Evolutionary conservation across 768 basidiomycete genomes (phyloP).

Genomic region (Tricholoma matsutake): DNA sequence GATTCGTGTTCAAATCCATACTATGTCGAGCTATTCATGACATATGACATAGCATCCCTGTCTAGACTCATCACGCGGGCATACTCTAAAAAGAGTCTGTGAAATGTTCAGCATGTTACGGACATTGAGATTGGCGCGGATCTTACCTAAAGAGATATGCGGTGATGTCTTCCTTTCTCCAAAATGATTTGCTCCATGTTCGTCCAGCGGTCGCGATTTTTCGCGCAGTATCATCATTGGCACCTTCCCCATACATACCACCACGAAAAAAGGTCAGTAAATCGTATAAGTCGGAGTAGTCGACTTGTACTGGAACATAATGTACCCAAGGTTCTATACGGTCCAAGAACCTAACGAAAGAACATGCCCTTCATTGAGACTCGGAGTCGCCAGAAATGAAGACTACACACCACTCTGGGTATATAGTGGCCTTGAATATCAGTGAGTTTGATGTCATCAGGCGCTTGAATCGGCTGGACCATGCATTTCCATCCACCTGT

Average conservation of each 20-base stretch:
- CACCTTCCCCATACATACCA: slow-evolving; percentile 41
- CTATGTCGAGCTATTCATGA: background rate
- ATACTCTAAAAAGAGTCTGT: slow-evolving; percentile 47
- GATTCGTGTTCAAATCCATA: background rate
- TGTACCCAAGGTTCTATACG: slow-evolving; percentile 55
- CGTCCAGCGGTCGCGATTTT: slow-evolving; percentile 18
- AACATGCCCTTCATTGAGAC: background rate
- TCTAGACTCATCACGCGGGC: slow-evolving; percentile 44
- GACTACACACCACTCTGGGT: slow-evolving; percentile 52
- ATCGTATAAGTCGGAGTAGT: slow-evolving; percentile 60
- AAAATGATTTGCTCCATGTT: slow-evolving; percentile 38
- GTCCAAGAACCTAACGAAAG: slow-evolving; percentile 16
- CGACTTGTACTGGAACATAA: slow-evolving; percentile 57
- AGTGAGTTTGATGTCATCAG: slow-evolving; percentile 52
- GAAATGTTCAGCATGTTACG: background rate
- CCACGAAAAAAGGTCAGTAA: slow-evolving; percentile 64
- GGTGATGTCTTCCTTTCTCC: slow-evolving; percentile 52
- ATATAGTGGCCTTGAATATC: slow-evolving; percentile 59
- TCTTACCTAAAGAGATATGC: slow-evolving; percentile 50
- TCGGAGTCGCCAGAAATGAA: background rate
- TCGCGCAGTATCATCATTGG: slow-evolving; percentile 49
- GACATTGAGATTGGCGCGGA: background rate
- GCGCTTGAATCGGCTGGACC: slow-evolving; percentile 58
- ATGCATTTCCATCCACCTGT: slow-evolving; percentile 51
- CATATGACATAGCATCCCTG: slow-evolving; percentile 37